A percentile compares a stretch with the other conserved stretches of the same genome.
phyloP scores from a whole-genome alignment of 805 yeast species.

The Lipomyces anomalus region DNA sequence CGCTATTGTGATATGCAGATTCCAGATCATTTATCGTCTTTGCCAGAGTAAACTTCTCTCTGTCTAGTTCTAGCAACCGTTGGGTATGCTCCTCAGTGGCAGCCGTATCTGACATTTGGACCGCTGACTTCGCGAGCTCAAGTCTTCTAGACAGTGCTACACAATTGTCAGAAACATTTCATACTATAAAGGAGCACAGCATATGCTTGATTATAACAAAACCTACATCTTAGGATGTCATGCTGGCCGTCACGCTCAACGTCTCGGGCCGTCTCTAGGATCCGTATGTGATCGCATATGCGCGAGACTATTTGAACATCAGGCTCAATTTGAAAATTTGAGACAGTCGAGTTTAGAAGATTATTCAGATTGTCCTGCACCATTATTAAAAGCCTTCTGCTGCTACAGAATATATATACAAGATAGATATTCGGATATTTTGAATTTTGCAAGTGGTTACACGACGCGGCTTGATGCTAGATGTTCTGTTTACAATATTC shows the following conservation, averaged over 20 bases:
- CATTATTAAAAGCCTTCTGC: background rate
- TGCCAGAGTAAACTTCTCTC: slow-evolving; percentile 24
- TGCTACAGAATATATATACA: background rate
- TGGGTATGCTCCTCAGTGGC: slow-evolving; percentile 10
- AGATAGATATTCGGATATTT: background rate
- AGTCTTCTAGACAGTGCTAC: slow-evolving; percentile 18
- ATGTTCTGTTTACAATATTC: too few relatives aligned
- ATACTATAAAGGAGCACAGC: too few relatives aligned
- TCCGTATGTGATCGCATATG: slow-evolving; percentile 19
- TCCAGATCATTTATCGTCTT: slow-evolving; percentile 26
- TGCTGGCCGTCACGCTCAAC: slow-evolving; percentile 19
- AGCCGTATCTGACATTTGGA: background rate
- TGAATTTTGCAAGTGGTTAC: background rate
- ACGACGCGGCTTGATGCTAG: background rate
- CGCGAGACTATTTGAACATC: slow-evolving; percentile 21
- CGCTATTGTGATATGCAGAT: slow-evolving; percentile 16
- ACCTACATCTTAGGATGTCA: slow-evolving; percentile 18
- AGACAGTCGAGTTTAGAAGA: slow-evolving; percentile 12
- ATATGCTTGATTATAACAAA: background rate
- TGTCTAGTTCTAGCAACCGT: slow-evolving; percentile 16
- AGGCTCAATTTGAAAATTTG: slow-evolving; percentile 17
- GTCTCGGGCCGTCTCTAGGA: slow-evolving; percentile 19
- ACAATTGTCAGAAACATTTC: background rate
- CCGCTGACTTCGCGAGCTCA: slow-evolving; percentile 19
- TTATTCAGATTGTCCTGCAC: slow-evolving; percentile 1